These are phyloP conservation scores for Diaporthe capsici DNA, from an alignment of 2,329 filamentous ascomycete species.

Conservation along the genomic window DNA sequence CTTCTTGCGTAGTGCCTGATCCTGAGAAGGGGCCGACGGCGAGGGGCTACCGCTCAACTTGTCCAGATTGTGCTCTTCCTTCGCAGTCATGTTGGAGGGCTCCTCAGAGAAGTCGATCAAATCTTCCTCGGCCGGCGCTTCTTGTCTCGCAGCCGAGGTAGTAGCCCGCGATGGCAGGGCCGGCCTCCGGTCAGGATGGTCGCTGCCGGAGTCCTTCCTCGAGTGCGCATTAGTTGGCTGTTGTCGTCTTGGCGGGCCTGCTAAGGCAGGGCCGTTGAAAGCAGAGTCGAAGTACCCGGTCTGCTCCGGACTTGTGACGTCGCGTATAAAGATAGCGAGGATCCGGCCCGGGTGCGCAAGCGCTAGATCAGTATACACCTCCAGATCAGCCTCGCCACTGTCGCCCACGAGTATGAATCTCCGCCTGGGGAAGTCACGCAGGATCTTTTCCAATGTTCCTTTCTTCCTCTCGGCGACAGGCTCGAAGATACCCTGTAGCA, in stretches of 20 bases:
- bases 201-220: constrained; percentile 42
- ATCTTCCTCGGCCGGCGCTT: constrained; percentile 65
- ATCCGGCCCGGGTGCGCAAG: constrained; percentile 86
- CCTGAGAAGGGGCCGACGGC: constrained; percentile 27
- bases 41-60: constrained; percentile 46
- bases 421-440: constrained; percentile 89
- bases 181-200: constrained; percentile 48
- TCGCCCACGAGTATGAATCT: constrained; percentile 95
- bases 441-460: constrained; percentile 85
- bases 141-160: constrained; percentile 45
- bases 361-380: constrained; percentile 96
- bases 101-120: constrained; percentile 74
- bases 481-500: constrained; percentile 98
- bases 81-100: constrained; percentile 55
- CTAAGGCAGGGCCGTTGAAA: constrained; percentile 50
- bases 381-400: constrained; percentile 95
- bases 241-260: constrained; percentile 44
- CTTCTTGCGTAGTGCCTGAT: constrained; percentile 48
- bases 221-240: constrained; percentile 33
- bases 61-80: constrained; percentile 52
- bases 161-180: constrained; percentile 51
- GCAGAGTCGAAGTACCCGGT: constrained; percentile 83
- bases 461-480: constrained; percentile 96
- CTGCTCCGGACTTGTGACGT: constrained; percentile 86
- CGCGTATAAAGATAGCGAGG: constrained; percentile 91